A percentile compares a stretch with the other conserved stretches of the same genome.
These are phyloP conservation scores for Tolypocladium sp. DNA, from an alignment of 2,329 filamentous ascomycete genomes.

Conservation along the genomic window DNA sequence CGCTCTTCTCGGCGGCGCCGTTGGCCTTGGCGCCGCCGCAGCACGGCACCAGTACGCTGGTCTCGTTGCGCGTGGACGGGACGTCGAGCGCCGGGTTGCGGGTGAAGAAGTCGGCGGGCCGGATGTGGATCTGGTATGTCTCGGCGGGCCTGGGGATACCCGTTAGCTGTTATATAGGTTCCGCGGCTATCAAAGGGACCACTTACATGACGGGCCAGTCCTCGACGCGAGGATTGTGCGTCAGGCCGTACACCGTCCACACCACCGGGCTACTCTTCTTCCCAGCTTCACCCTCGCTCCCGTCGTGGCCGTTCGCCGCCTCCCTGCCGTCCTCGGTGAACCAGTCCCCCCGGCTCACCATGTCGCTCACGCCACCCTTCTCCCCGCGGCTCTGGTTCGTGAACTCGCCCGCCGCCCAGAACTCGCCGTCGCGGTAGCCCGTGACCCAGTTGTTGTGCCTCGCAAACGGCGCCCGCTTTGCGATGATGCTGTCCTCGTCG, in stretches of 20 bases:
- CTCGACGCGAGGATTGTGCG: conserved; percentile 38
- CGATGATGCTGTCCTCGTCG: conserved; percentile 31
- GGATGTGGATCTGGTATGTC: conserved; percentile 32
- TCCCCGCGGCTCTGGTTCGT: conserved; percentile 39
- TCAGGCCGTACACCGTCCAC: conserved; percentile 40
- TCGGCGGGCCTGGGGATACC: conserved; percentile 31
- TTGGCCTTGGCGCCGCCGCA: conserved; percentile 10
- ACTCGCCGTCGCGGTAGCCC: conserved; percentile 37
- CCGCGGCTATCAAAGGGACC: neutral
- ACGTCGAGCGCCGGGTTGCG: conserved; percentile 37
- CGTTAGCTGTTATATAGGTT: neutral
- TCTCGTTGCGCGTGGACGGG: conserved; percentile 25
- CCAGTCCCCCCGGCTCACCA: conserved; percentile 37
- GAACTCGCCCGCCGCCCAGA: conserved; percentile 41
- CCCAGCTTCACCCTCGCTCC: neutral
- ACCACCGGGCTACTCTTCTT: conserved; percentile 25
- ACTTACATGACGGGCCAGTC: conserved; percentile 44
- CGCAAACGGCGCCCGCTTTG: conserved; percentile 33
- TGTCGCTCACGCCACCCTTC: conserved; percentile 33
- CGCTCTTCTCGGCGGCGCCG: conserved; percentile 2
- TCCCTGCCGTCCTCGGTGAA: conserved; percentile 23
- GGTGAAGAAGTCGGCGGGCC: conserved; percentile 35
- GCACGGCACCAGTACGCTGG: conserved; percentile 31
- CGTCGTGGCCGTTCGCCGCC: conserved; percentile 6
- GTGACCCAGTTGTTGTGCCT: conserved; percentile 40